Percentiles rank a stretch among this genome's conserved stretches.
Conservation (phyloP, 371 early-diverging fungal species). For the Phascolomyces articulosus region DNA sequence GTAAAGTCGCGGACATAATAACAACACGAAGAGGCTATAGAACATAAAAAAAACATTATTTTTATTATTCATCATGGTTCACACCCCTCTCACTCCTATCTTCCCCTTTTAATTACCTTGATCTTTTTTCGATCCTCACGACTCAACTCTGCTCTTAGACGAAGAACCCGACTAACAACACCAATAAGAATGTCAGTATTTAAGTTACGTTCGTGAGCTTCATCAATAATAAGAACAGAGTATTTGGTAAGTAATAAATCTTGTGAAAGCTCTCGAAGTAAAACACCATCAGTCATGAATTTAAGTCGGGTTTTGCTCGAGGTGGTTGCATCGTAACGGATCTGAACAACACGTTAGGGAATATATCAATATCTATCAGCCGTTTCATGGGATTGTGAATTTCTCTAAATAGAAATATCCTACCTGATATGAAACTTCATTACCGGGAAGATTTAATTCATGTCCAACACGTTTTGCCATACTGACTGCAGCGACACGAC, state of each 20-base stretch:
- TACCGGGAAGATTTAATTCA: constrained; percentile 76
- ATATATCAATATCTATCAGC: too few relatives aligned
- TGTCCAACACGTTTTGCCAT: constrained; percentile 95
- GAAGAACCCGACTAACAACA: constrained; percentile 84
- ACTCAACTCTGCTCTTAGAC: constrained; percentile 65
- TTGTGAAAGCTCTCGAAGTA: constrained; percentile 90
- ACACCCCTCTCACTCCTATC: too few relatives aligned
- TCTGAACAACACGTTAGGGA: constrained; percentile 54
- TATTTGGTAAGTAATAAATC: constrained; percentile 93
- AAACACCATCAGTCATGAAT: constrained; percentile 99
- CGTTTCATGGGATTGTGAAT: too few relatives aligned
- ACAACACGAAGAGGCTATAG: constrained; percentile 87
- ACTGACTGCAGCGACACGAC: constrained; percentile 98
- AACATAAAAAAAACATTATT: too few relatives aligned
- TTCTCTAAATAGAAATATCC: neutral
- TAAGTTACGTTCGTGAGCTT: constrained; percentile 98
- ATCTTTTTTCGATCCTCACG: constrained; percentile 58
- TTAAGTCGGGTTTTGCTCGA: constrained; percentile 86
- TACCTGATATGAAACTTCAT: constrained; percentile 64
- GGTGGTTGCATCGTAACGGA: constrained; percentile 91
- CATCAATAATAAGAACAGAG: constrained; percentile 97
- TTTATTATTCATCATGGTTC: too few relatives aligned
- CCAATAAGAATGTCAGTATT: constrained; percentile 99
- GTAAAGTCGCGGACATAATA: constrained; percentile 99
- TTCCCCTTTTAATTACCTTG: constrained; percentile 32